Conservation (phyloP, 2,329 filamentous ascomycete genomes). For the Xylaria hypoxylon region DNA sequence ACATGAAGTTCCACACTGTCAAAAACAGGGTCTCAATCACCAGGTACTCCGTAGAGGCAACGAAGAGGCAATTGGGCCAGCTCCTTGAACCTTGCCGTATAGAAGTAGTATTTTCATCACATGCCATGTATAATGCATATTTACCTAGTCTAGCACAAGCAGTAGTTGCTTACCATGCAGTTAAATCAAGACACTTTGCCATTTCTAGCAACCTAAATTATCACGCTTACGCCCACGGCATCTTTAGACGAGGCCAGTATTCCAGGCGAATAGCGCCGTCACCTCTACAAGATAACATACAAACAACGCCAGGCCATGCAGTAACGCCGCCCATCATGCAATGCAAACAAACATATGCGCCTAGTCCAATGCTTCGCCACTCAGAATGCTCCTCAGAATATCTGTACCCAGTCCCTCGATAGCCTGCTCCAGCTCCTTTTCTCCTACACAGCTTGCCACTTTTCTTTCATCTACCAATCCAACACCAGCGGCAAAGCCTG, state of each 20-base stretch:
- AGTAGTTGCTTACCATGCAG: not conserved
- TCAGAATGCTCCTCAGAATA: constrained; percentile 72
- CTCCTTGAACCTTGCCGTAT: not conserved
- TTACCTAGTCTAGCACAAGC: not conserved
- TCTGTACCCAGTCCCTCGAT: constrained; percentile 72
- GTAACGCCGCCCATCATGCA: constrained; percentile 25
- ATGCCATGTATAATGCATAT: too few relatives aligned
- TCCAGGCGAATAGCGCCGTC: not conserved
- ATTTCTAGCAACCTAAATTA: constrained; percentile 2
- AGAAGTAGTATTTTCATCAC: too few relatives aligned
- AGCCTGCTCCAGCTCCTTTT: constrained; percentile 79
- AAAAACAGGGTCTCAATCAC: too few relatives aligned
- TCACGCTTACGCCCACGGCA: not conserved
- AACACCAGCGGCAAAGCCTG: constrained; percentile 59
- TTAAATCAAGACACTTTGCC: not conserved
- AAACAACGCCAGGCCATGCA: constrained; percentile 33
- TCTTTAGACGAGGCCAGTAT: not conserved
- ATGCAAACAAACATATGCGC: constrained; percentile 24
- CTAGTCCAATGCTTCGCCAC: constrained; percentile 69
- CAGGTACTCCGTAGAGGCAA: too few relatives aligned
- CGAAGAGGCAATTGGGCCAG: not conserved
- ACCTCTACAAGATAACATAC: constrained; percentile 10
- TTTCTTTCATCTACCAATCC: constrained; percentile 77
- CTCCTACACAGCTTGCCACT: constrained; percentile 82
- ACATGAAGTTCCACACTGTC: too few relatives aligned